Base-by-base conservation (phyloP, 139 green algal genomes). In the Picochlorum sp. region DNA sequence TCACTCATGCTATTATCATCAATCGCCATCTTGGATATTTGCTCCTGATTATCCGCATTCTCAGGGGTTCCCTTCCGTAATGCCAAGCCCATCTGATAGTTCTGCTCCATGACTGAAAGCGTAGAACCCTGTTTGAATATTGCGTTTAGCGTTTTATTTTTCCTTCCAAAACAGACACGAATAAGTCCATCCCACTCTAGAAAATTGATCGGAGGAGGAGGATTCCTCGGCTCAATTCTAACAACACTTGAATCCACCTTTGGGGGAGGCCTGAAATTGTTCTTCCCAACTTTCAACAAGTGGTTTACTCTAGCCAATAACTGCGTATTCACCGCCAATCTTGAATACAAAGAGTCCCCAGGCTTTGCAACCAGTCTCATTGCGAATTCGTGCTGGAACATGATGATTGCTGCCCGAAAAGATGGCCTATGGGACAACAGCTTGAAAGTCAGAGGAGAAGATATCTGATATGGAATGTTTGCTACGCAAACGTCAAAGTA, bases 401-500 rank as follows among this genome's bases (percentile, higher is more conserved):
- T 98, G 76, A 99, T 94, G 50, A 98, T 80, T 13, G 93, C 93
- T 2, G 85, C 83, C 2, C 93, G 71, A 68, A 96, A 96, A 37
- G 65, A 39, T 16, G 76, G 72, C 31, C 63, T 67, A 69, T 97
- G 87, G 22, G 88, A 74, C 41, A 99, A 78, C 64, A 99, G 86
- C 73, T 98, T 98, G 84, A 99, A 98, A 7, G 85, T 94, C 57
- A 99, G 81, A 7, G 93, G 91, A 1, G 87, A 96, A 9, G 93
- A 98, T 51, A 99, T 98, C 69, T 98, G 93, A 79, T 99, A 99
- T 4, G 93, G 93, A 55, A 96, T 97, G 77, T 99, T 99, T 55
- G 93, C 93, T 22, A 99, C 93, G 68, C 91, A 98, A 10, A 99
- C 64, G 78, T 99, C 93, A 78, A 99, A 99, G 80, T 98, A 99